Conservation (phyloP, 139 green algal species). For the Ettlia oleoabundans region DNA sequence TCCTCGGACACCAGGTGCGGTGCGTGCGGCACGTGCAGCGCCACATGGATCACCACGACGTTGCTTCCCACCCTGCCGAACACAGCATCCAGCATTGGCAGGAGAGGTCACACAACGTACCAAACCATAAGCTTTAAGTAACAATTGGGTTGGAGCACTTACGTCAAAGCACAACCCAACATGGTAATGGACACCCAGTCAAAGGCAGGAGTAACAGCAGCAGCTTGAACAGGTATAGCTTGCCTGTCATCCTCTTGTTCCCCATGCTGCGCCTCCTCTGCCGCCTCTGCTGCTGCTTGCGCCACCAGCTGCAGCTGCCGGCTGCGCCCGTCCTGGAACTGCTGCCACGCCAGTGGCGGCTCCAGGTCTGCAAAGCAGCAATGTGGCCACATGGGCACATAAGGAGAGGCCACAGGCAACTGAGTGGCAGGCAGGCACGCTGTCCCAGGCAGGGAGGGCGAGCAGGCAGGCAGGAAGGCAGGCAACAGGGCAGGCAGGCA, state of each 20-base stretch:
- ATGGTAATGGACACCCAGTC: no score
- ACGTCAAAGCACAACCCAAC: no score
- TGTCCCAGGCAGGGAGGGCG: no score
- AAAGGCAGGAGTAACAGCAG: neutral
- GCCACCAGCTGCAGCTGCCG: slow-evolving; percentile 24
- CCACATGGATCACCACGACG: slow-evolving; percentile 36
- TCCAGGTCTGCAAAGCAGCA: no score
- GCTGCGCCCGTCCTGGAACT: slow-evolving; percentile 12
- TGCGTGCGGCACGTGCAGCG: slow-evolving; percentile 33
- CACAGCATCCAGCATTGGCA: neutral
- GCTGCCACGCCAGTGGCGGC: neutral
- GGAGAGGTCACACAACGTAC: neutral
- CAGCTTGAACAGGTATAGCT: no score
- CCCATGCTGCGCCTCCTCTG: neutral
- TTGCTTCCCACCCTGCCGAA: slow-evolving; percentile 9
- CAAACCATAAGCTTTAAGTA: no score
- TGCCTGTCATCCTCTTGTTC: no score
- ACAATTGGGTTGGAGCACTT: no score
- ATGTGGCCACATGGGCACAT: no score
- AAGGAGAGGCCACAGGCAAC: no score
- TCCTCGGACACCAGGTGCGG: slow-evolving; percentile 37
- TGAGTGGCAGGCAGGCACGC: no score
- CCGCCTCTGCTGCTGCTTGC: slow-evolving; percentile 6
- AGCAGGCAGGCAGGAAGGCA: neutral
- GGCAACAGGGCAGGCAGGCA: neutral